These are phyloP conservation scores for Cladophialophora chaetospira DNA, from an alignment of 2,329 filamentous ascomycete species.

Conservation along the genomic window DNA sequence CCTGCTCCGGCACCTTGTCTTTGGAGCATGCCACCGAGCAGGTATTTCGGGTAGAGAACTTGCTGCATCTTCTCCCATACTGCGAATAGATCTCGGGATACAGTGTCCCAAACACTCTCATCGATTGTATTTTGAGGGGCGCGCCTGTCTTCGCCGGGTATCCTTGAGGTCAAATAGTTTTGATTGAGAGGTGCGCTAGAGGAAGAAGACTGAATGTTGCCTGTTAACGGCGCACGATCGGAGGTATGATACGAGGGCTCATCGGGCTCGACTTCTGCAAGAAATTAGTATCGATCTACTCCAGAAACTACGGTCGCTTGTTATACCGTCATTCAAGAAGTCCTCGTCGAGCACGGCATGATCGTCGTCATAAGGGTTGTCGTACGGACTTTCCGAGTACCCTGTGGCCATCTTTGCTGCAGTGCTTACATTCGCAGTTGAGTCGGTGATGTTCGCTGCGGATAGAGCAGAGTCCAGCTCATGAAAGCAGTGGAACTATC, in stretches of 20 bases:
- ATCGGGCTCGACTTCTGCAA: constrained; percentile 79
- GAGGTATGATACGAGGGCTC: constrained; percentile 72
- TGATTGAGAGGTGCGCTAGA: constrained; percentile 63
- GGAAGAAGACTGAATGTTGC: constrained; percentile 72
- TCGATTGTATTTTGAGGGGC: constrained; percentile 93
- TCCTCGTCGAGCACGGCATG: constrained; percentile 38
- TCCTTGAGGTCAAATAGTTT: constrained; percentile 81
- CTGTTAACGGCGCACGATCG: constrained; percentile 77
- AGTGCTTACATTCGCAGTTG: constrained; percentile 6
- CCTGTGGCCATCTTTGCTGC: constrained; percentile 39
- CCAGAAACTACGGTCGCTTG: constrained; percentile 50
- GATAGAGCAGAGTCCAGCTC: too few relatives aligned
- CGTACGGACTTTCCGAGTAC: constrained; percentile 17
- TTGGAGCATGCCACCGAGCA: constrained; percentile 69
- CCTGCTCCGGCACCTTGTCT: constrained; percentile 60
- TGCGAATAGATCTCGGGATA: constrained; percentile 84
- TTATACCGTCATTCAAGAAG: constrained; percentile 45
- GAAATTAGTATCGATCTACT: constrained; percentile 77
- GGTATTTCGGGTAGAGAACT: constrained; percentile 92
- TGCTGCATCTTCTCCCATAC: constrained; percentile 99
- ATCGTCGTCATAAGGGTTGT: constrained; percentile 31
- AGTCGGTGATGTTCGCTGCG: neutral
- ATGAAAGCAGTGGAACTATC: too few relatives aligned
- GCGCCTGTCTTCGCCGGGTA: constrained; percentile 88
- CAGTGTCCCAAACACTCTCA: constrained; percentile 95